Evolutionary conservation across 345 rosid species (phyloP), one percentile per base, ranked within the genome.

Genomic region (Nephelium lappaceum): DNA sequence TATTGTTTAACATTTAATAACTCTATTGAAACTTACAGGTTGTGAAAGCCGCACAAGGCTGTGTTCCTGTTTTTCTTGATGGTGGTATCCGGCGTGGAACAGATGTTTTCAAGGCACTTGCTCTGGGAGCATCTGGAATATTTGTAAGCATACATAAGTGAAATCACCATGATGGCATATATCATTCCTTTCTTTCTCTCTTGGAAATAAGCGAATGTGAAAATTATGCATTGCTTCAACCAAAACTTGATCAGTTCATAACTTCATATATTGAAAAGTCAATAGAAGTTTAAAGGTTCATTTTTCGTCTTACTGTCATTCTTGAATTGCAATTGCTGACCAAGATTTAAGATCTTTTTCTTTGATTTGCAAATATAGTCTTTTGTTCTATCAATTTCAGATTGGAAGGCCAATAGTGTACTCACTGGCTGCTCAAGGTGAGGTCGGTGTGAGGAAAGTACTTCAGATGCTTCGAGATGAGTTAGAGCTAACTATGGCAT

Each of bases 81-180:
- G 98, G 99, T 21, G 99, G 99, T 39, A 91, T 96, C 75, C 93
- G 98, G 8, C 98, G 97, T 71, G 99, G 99, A 82, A 96, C 99
- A 0, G 98, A 96, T 86, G 98, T 96, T 58, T 96, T 96, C 83
- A 96, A 96, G 87, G 98, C 99, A 25, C 81, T 96, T 82, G 99
- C 99, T 77, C 85, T 96, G 11, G 99, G 99, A 51, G 98, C 99
- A 67, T 87, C 97, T 19, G 99, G 97, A 83, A 84, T 94, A 79
- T 96, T 96, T 86, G 98, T 94, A 86, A 88, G 99, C 82, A 15
- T 45, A 74, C 67, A 8, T 16, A 62, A 15, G 45, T n/a, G 27
- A 69, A 25, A 45, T 45, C n/a, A 51, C 18, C 45, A 11, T 27
- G 15, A 43, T 42, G 24, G 63, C 8, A 39, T 73, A 51, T 43